These are phyloP conservation scores for Aspergillus novoparasiticus DNA, from an alignment of 2,329 filamentous ascomycete genomes.

Conservation along the genomic window DNA sequence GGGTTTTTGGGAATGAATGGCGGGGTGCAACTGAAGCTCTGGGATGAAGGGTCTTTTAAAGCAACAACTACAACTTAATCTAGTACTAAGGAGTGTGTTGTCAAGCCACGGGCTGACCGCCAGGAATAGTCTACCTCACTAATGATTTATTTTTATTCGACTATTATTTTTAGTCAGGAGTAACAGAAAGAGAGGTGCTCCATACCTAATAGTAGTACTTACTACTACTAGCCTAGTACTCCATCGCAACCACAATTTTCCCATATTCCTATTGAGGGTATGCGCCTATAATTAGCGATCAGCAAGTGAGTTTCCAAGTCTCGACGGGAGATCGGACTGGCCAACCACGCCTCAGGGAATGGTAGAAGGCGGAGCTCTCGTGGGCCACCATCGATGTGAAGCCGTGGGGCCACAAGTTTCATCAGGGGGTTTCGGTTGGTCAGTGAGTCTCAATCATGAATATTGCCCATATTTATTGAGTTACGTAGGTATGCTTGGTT, in stretches of 20 bases:
- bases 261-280: background rate
- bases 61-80: background rate
- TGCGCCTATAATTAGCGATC: conserved; percentile 4
- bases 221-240: background rate
- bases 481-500: background rate
- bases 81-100: background rate
- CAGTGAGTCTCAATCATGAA: background rate
- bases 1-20: conserved; percentile 7
- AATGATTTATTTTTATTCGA: conserved; percentile 4
- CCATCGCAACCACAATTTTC: background rate
- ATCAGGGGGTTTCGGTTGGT: conserved; percentile 13
- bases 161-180: conserved; percentile 9
- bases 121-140: background rate
- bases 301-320: background rate
- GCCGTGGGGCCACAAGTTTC: conserved; percentile 22
- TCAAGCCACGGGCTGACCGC: background rate
- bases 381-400: conserved; percentile 14
- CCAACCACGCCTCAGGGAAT: conserved; percentile 7
- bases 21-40: conserved; percentile 30
- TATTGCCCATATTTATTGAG: background rate
- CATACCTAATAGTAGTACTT: background rate
- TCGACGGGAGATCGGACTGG: background rate
- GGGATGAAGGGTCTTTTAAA: conserved; percentile 3
- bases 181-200: background rate
- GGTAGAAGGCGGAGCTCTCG: background rate